These are phyloP conservation scores for Phytophthora crassamura DNA, from an alignment of 352 stramenopile genomes.

Conservation along the genomic window DNA sequence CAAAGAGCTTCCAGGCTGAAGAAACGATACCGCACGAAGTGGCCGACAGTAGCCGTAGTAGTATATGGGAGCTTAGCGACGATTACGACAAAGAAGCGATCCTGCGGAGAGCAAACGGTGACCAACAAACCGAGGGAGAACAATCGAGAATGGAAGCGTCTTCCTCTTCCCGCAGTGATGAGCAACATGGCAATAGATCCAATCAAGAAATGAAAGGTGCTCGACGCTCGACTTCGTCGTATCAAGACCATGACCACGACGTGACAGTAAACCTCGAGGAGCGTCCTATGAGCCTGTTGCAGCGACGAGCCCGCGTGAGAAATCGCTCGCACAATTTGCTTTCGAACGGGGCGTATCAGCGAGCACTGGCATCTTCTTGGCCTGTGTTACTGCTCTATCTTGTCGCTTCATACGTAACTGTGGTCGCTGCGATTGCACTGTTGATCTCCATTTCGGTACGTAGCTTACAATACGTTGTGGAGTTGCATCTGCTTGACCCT, in stretches of 20 bases:
- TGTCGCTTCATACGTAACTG: slow-evolving; percentile 44
- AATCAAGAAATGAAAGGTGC: neutral
- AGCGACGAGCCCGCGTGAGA: slow-evolving; percentile 47
- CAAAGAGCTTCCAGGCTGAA: neutral
- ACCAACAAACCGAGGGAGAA: slow-evolving; percentile 21
- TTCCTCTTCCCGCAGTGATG: slow-evolving; percentile 25
- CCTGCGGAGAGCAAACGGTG: slow-evolving; percentile 7
- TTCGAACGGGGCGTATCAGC: slow-evolving; percentile 61
- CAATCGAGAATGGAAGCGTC: slow-evolving; percentile 20
- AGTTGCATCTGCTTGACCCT: neutral
- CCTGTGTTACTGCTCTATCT: slow-evolving; percentile 45
- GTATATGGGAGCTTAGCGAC: slow-evolving; percentile 6
- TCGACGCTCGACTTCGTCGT: neutral
- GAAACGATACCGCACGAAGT: slow-evolving; percentile 10
- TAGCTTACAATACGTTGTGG: neutral
- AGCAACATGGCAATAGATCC: neutral
- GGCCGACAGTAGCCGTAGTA: slow-evolving; percentile 13
- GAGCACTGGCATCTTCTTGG: slow-evolving; percentile 57
- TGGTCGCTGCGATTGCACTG: slow-evolving; percentile 47
- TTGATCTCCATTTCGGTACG: slow-evolving; percentile 54
- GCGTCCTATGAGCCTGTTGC: slow-evolving; percentile 49
- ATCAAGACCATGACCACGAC: slow-evolving; percentile 29
- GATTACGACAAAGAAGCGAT: slow-evolving; percentile 10
- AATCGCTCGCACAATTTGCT: slow-evolving; percentile 50
- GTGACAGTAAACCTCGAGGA: slow-evolving; percentile 15